A percentile compares a stretch with the other conserved stretches of the same genome.
phyloP scores from a whole-genome alignment of 176 grass and related monocot genomes.

The Lolium multiflorum region DNA sequence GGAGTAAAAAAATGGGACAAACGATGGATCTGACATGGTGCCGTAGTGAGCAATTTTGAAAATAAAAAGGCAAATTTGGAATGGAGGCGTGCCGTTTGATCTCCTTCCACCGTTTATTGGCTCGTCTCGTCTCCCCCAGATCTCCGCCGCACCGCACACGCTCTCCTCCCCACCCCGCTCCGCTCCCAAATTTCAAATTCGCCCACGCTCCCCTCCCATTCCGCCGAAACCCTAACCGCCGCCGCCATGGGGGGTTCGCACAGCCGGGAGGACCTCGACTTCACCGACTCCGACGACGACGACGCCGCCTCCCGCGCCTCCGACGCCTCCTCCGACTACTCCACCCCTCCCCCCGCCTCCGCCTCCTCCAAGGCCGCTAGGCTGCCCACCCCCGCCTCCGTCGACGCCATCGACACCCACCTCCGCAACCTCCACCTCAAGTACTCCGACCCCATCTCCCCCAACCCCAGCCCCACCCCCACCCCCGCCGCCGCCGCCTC shows the following conservation, averaged over 20 bases:
- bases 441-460: slow-evolving; percentile 74
- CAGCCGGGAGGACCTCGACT: slow-evolving; percentile 76
- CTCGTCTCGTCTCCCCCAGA: not conserved
- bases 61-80: not conserved
- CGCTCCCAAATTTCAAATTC: slow-evolving; percentile 74
- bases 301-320: slow-evolving; percentile 54
- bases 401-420: slow-evolving; percentile 75
- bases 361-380: not conserved
- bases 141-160: slow-evolving; percentile 1
- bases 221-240: slow-evolving; percentile 55
- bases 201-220: slow-evolving; percentile 22
- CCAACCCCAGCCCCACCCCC: slow-evolving; percentile 51
- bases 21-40: not conserved
- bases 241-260: slow-evolving; percentile 84
- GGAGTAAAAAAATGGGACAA: not conserved
- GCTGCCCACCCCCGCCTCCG: slow-evolving; percentile 52
- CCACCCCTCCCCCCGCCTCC: slow-evolving; percentile 60
- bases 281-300: slow-evolving; percentile 73
- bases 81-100: not conserved
- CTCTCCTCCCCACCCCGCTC: not conserved
- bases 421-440: slow-evolving; percentile 80
- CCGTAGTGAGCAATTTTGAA: not conserved
- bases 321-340: slow-evolving; percentile 55
- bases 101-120: not conserved
- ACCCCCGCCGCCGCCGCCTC: slow-evolving; percentile 39